phyloP scores from a whole-genome alignment of 2,329 filamentous ascomycete species.

The Lithohypha guttulata region DNA sequence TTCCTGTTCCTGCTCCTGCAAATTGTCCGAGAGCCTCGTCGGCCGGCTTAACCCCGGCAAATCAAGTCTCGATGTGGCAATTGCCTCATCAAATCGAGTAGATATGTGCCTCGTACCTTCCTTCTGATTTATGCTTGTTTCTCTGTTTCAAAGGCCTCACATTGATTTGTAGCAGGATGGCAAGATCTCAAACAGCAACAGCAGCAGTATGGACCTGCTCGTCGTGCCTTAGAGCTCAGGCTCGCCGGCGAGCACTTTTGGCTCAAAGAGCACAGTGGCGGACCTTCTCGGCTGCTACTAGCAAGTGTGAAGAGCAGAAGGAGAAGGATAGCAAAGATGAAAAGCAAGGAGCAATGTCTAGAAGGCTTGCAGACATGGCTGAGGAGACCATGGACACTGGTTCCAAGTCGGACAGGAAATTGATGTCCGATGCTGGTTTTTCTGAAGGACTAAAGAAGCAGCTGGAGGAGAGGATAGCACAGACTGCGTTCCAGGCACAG shows the following conservation, averaged over 20 bases:
- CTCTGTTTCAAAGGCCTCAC: conserved; percentile 7
- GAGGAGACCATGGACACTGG: conserved; percentile 48
- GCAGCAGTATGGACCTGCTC: conserved; percentile 18
- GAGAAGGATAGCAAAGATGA: conserved; percentile 15
- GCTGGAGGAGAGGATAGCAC: conserved; percentile 49
- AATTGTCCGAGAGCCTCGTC: too few species aligned
- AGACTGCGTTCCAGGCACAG: conserved; percentile 43
- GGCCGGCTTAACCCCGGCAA: neutral
- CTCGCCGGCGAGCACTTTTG: conserved; percentile 10
- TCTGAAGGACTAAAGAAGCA: conserved; percentile 48
- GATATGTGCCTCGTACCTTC: neutral
- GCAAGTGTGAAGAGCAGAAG: conserved; percentile 4
- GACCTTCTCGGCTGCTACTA: conserved; percentile 10
- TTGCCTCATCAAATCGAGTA: neutral
- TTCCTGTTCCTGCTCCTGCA: too few species aligned
- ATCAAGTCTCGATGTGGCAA: neutral
- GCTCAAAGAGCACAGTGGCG: conserved; percentile 7
- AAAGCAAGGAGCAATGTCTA: conserved; percentile 46
- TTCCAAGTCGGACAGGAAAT: conserved; percentile 44
- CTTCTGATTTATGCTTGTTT: neutral
- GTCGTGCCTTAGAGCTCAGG: conserved; percentile 17
- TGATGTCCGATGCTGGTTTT: conserved; percentile 52
- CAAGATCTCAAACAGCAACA: conserved; percentile 10
- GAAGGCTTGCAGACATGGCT: conserved; percentile 48
- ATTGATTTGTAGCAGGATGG: conserved; percentile 15